These are phyloP conservation scores for Massariosphaeria phaeospora DNA, from an alignment of 495 filamentous ascomycete species.

Conservation along the genomic window DNA sequence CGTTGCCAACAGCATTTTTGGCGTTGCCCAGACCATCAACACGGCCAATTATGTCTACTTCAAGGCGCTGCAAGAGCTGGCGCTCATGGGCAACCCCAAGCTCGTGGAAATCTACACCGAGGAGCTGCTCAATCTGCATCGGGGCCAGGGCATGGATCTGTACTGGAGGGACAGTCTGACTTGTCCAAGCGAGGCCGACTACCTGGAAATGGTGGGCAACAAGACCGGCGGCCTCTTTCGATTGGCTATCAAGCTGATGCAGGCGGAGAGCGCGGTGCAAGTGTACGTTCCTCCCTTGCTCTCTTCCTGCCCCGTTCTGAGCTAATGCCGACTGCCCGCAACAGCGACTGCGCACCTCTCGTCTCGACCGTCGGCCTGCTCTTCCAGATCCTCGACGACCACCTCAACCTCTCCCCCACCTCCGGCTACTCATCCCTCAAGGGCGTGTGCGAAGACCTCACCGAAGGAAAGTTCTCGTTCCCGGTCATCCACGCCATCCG, in stretches of 20 bases:
- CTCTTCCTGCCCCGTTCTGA: neutral
- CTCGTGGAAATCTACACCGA: conserved; percentile 77
- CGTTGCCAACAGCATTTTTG: conserved; percentile 92
- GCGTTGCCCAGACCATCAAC: conserved; percentile 94
- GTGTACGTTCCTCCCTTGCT: conserved; percentile 42
- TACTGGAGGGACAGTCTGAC: conserved; percentile 94
- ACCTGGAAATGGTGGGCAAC: conserved; percentile 97
- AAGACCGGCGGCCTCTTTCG: conserved; percentile 97
- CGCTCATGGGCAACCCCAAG: conserved; percentile 65
- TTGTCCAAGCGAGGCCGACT: conserved; percentile 92
- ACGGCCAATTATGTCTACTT: conserved; percentile 98
- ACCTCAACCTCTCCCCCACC: conserved; percentile 71
- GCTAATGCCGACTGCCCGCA: conserved; percentile 39
- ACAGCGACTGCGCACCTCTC: conserved; percentile 74
- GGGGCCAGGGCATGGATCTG: conserved; percentile 95
- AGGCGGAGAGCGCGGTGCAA: conserved; percentile 66
- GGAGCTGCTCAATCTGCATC: conserved; percentile 88
- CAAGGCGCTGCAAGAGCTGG: conserved; percentile 66
- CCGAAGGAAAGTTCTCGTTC: conserved; percentile 97
- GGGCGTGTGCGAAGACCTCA: conserved; percentile 93
- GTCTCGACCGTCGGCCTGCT: conserved; percentile 88
- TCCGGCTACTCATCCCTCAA: conserved; percentile 78
- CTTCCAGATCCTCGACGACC: conserved; percentile 97
- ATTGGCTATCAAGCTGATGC: conserved; percentile 92
- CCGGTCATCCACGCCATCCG: conserved; percentile 95